A percentile compares a stretch with the other conserved stretches of the same genome.
Conservation (phyloP, 345 rosid genomes). For the Boechera stricta region DNA sequence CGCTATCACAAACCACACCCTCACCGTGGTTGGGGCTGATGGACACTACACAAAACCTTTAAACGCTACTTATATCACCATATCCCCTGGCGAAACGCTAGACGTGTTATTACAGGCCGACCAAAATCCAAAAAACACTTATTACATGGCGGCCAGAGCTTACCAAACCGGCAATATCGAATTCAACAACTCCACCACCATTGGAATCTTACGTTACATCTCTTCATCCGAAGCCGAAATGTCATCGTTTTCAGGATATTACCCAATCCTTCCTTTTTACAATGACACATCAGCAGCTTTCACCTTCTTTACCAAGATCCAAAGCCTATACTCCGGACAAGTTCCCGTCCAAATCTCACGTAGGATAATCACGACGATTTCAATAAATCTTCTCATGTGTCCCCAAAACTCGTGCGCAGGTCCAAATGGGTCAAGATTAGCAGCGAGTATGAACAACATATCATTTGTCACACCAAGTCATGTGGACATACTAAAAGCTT, state of each 20-base stretch:
- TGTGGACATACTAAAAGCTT: constrained; percentile 42
- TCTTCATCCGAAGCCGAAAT: not conserved
- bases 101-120: constrained; percentile 59
- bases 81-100: constrained; percentile 66
- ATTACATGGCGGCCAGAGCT: constrained; percentile 64
- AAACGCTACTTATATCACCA: constrained; percentile 44
- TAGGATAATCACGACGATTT: constrained; percentile 43
- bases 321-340: constrained; percentile 20
- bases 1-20: constrained; percentile 47
- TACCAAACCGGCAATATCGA: constrained; percentile 33
- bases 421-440: constrained; percentile 39
- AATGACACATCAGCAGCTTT: constrained; percentile 49
- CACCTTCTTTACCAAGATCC: constrained; percentile 8
- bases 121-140: constrained; percentile 40
- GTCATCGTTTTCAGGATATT: constrained; percentile 20
- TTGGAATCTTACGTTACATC: constrained; percentile 51
- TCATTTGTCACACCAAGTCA: constrained; percentile 42
- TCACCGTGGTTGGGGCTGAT: constrained; percentile 54
- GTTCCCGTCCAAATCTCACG: constrained; percentile 27
- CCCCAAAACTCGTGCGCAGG: constrained; percentile 35
- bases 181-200: constrained; percentile 49
- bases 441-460: constrained; percentile 40
- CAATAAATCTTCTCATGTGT: constrained; percentile 41
- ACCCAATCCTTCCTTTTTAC: constrained; percentile 54
- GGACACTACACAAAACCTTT: constrained; percentile 60